Base-by-base conservation (phyloP, 805 yeast species). In the Candida pseudofarinosa region DNA sequence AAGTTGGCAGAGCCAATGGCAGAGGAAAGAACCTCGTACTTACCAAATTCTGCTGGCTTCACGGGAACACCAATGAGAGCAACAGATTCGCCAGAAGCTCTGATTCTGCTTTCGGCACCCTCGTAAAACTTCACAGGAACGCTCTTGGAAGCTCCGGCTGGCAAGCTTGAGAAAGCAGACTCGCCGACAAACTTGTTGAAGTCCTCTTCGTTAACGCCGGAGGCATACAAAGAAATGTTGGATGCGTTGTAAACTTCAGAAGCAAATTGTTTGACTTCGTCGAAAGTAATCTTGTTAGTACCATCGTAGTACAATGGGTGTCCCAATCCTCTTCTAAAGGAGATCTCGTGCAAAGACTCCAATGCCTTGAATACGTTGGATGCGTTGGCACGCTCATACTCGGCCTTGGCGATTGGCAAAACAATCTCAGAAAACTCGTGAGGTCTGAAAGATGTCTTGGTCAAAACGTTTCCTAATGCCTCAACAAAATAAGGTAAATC, bases 401-500 rank as follows among this genome's bases (percentile, higher is more conserved):
- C 91, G 59, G 78, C 74, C 52, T 70, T 64, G 43, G 90, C 89
- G 42, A 80, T 80, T 50, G 97, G 98, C 47, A 80, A 66, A 28
- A 87, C 96, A 50, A 80, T 72, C 77, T 93, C 99, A 42, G 68
- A 66, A 48, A 85, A 74, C 74, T 93, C 97, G 71, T 88, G 88
- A 41, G 84, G 81, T 69, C 84, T 85, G 80, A 75, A 90, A 32
- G 82, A 67, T 37, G 95, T 79, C 64, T 77, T 76, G 59, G 82
- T 67, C 44, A 85, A 62, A 43, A 85, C 85, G 56, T 83, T 83
- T 58, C 87, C 91, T 44, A 93, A 70, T 23, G 88, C 85, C 58
- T 85, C 85, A 50, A 91, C 95, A 67, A 80, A 93, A 77, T 82
- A 93, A 47, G 98, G 98, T 60, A 93, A 79, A 63, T 83, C 86